These are phyloP conservation scores for Irpex lacteus DNA, from an alignment of 1,284 basidiomycete species.

Conservation along the genomic window DNA sequence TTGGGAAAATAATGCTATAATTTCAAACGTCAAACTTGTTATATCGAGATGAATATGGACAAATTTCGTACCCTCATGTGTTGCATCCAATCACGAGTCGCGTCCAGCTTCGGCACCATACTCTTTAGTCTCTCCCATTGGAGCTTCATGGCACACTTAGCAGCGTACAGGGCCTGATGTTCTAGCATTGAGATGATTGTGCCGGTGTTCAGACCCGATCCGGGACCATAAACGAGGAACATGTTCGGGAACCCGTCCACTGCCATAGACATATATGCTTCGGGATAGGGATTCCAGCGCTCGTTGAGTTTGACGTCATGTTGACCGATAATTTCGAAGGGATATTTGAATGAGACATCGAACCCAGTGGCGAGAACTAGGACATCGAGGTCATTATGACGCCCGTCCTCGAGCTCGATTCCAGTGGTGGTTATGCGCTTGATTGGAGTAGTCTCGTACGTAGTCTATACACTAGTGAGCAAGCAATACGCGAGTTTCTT, in stretches of 20 bases:
- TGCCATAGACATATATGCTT: slow-evolving; percentile 51
- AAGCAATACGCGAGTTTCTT: slow-evolving; percentile 38
- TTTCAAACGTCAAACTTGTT: no score
- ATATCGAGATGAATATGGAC: no score
- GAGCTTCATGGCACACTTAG: slow-evolving; percentile 49
- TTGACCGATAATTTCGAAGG: slow-evolving; percentile 52
- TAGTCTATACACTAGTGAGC: slow-evolving; percentile 39
- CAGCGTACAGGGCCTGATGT: slow-evolving; percentile 51
- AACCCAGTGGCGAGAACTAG: slow-evolving; percentile 36
- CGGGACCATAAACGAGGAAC: slow-evolving; percentile 56
- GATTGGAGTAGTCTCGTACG: slow-evolving; percentile 29
- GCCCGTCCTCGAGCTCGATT: slow-evolving; percentile 53
- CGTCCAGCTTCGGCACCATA: slow-evolving; percentile 51
- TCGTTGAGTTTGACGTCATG: slow-evolving; percentile 45
- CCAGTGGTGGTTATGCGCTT: slow-evolving; percentile 49
- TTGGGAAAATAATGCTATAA: no score
- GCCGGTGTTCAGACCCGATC: slow-evolving; percentile 48
- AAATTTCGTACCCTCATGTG: no score
- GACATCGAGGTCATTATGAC: slow-evolving; percentile 51
- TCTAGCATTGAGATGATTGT: slow-evolving; percentile 54
- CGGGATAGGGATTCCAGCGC: slow-evolving; percentile 49
- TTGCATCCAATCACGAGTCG: slow-evolving; percentile 44
- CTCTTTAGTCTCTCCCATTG: slow-evolving; percentile 57
- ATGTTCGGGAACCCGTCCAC: slow-evolving; percentile 62
- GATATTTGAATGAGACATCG: slow-evolving; percentile 48